Base-by-base conservation (phyloP, 768 basidiomycete genomes). In the Tremella mesenterica region DNA sequence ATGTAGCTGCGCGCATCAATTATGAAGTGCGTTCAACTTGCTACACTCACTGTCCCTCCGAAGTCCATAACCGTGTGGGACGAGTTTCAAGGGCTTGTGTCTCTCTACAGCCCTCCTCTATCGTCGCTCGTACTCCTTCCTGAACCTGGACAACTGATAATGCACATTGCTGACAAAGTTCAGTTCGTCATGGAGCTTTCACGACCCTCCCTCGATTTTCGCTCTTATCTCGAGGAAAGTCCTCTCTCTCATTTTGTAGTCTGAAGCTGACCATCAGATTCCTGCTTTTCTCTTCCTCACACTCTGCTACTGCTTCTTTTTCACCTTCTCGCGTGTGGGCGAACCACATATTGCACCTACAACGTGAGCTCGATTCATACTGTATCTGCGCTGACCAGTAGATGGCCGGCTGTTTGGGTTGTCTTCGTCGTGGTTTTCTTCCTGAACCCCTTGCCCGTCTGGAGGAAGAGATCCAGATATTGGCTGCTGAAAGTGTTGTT, bases 281-380 rank as follows among this genome's bases (percentile, higher is more conserved):
- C 90, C 93, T 1, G 78, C 84, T n/a, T 76, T 90, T 44, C 72
- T 93, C n/a, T 77, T 90, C 26, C 77, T 81, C 23, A 78, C 82
- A 0, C 79, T 96, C 4, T 81, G 79, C 48, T 85, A 85, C 56
- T 81, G 85, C 26, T 90, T 90, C 70, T 91, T 84, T 83, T 76
- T 95, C 38, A 86, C 91, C 0, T 87, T 92, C 67, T 67, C 79
- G 39, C 78, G 77, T 20, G 75, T 88, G 20, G 85, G 84, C 13
- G 56, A 72, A 21, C 69, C 77, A 0, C 61, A 73, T n/a, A 68
- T 85, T 13, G 75, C 78, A 1, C 86, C 93, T 0, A 82, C 81
- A 3, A 72, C 82, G 1, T 97, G 29, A 60, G 70, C 60, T 8
- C 6, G 27, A 23, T n/a, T 28, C 13, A 1, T 29, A n/a, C n/a